Base-by-base conservation (phyloP, 2,329 filamentous ascomycete species). In the Basipetospora chlamydospora region DNA sequence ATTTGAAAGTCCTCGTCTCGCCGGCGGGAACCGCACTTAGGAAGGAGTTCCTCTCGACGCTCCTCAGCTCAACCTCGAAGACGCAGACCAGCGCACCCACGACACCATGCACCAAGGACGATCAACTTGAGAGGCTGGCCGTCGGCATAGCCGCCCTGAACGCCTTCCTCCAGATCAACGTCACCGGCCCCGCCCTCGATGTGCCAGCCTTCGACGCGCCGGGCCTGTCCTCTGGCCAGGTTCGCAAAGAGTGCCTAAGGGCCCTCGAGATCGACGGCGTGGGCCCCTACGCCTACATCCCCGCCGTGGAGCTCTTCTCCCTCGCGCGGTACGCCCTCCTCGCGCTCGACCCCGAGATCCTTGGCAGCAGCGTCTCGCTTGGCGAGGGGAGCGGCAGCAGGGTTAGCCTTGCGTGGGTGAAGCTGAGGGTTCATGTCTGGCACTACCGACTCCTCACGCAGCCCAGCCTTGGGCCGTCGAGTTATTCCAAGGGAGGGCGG, bases 161-260 rank as follows among this genome's bases (percentile, higher is more conserved):
- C 49, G 73, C 78, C 9, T 95, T 94, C 52, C 57, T 94, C 12
- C 87, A 95, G 54, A 75, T 76, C 1, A 94, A 85, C 51, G 81
- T 92, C 37, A 94, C 87, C 3, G 87, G 87, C 0, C 87, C 87
- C 1, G 78, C 85, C 0, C 61, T 93, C n/a, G 35, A 39, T 16
- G 22, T 16, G 2, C 12, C 22, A 6, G 23, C 47, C 3, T 38
- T 66, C n/a, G 53, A 59, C 22, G 41, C 43, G 2, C 45, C 16
- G 5, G 16, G 13, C 26, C 8, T 5, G 12, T 35, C 44, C 6
- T 39, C 68, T 1, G 56, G 57, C 29, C 50, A 54, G 1, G 48
- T 77, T 12, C 64, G 70, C 38, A 64, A 66, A 42, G 56, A 66
- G 13, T 74, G 86, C 35, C 61, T 93, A n/a, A 58, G 59, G 3